Base-by-base conservation (phyloP, 306 rosid genomes). In the Cicer bijugum region DNA sequence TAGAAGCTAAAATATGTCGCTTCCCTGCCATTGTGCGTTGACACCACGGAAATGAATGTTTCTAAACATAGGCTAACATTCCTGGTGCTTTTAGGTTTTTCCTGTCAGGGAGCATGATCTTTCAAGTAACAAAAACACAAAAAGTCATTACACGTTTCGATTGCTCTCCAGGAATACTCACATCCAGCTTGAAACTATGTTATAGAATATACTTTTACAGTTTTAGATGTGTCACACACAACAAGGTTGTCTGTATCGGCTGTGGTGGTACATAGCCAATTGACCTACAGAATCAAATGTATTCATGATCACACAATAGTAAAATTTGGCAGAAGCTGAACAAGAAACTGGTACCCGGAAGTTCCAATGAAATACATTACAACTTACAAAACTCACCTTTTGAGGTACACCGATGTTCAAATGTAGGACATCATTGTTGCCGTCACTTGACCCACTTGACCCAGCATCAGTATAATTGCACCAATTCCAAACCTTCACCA, bases 401-500 rank as follows among this genome's bases (percentile, higher is more conserved):
- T 59, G 85, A 80, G 86, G 84, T 60, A 85, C 85, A 55, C 71
- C 72, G 71, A 94, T 84, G 83, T 81, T 91, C 83, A 78, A 46
- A 75, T 71, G 69, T 48, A 81, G 71, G 61, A 81, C n/a, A 81
- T 74, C 51, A 9, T 15, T 59, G 74, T 59, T 58, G 46, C 42
- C 23, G 5, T 78, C 70, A 61, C 81, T 81, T 75, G 59, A 50
- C 43, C 79, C 70, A 61, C 81, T 81, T 75, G 59, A 50, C 43
- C 79, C 88, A 8, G 23, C 76, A 60, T 86, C 83, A 52, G 67
- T 65, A 84, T 76, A 74, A 45, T 78, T 69, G 16, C 87, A 78
- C 93, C 94, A 91, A 79, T 91, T 87, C 98, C 97, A 93, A 33
- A 93, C 78, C 85, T 93, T 93, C 82, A 91, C 89, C 44, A 80